These are phyloP conservation scores for Hygrocybe coccinea DNA, from an alignment of 768 basidiomycete genomes.

Conservation along the genomic window DNA sequence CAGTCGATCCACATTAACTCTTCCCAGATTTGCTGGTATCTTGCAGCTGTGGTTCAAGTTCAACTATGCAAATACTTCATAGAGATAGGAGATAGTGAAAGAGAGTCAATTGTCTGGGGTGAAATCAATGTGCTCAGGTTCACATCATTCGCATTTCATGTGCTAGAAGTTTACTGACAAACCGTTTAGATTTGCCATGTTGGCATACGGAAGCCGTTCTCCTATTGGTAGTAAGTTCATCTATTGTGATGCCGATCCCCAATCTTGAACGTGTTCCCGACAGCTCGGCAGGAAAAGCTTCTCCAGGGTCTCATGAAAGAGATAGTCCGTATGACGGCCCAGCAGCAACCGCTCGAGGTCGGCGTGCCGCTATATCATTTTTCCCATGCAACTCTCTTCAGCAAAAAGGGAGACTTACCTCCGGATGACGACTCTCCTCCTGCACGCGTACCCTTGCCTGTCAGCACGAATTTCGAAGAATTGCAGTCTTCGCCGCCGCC, in stretches of 20 bases:
- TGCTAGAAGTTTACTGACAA: neutral
- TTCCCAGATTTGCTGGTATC: constrained; percentile 81
- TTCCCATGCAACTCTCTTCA: constrained; percentile 62
- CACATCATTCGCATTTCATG: constrained; percentile 15
- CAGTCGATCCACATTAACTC: constrained; percentile 9
- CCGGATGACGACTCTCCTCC: constrained; percentile 28
- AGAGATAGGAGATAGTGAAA: constrained; percentile 66
- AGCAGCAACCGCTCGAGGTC: constrained; percentile 74
- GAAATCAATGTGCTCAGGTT: constrained; percentile 82
- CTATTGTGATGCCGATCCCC: neutral
- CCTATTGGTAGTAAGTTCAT: constrained; percentile 70
- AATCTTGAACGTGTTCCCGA: neutral
- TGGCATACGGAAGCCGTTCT: constrained; percentile 72
- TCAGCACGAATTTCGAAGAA: constrained; percentile 35
- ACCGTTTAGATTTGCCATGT: constrained; percentile 66
- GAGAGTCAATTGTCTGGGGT: constrained; percentile 78
- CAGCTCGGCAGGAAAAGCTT: constrained; percentile 79
- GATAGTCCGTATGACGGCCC: constrained; percentile 76
- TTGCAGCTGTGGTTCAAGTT: constrained; percentile 81
- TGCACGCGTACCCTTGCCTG: constrained; percentile 34
- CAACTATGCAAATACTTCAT: constrained; percentile 85
- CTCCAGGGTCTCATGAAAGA: constrained; percentile 82
- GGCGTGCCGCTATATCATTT: constrained; percentile 79
- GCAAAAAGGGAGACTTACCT: constrained; percentile 38
- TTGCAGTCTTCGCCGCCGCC: neutral